Percentiles rank a stretch among this genome's conserved stretches.
These are phyloP conservation scores for Hypoxylon lienhwacheense DNA, from an alignment of 495 filamentous ascomycete species.

Conservation along the genomic window DNA sequence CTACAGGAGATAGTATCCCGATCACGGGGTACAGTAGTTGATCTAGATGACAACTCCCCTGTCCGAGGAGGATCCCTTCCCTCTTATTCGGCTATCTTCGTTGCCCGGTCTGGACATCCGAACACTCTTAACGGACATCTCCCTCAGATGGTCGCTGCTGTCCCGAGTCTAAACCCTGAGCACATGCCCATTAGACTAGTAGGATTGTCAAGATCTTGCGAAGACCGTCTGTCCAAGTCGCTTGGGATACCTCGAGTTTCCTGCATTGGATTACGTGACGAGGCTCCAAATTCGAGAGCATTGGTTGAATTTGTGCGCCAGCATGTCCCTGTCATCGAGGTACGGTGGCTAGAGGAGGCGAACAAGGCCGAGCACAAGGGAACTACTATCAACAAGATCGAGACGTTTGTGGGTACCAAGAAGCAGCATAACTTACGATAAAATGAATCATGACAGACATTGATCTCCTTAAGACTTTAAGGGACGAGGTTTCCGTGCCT, in stretches of 20 bases:
- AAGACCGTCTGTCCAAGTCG: slow-evolving; percentile 52
- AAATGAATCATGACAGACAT: not conserved
- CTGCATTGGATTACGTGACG: slow-evolving; percentile 56
- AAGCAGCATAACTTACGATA: slow-evolving; percentile 26
- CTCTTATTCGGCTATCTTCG: slow-evolving; percentile 55
- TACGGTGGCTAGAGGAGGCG: slow-evolving; percentile 31
- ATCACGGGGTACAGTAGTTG: not conserved
- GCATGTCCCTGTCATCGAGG: slow-evolving; percentile 46
- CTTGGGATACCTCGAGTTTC: slow-evolving; percentile 61
- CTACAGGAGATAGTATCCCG: slow-evolving; percentile 50
- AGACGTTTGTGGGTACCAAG: slow-evolving; percentile 45
- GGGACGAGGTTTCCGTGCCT: not conserved
- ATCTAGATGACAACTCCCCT: not conserved
- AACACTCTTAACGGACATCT: slow-evolving; percentile 59
- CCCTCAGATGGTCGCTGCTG: slow-evolving; percentile 57
- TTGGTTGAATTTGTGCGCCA: slow-evolving; percentile 55
- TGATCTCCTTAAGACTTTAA: not conserved
- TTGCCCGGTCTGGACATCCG: slow-evolving; percentile 53
- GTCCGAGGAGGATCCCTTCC: slow-evolving; percentile 11
- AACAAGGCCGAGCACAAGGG: slow-evolving; percentile 21
- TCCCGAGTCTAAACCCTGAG: slow-evolving; percentile 46
- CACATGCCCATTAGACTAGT: slow-evolving; percentile 54
- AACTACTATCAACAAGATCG: slow-evolving; percentile 40
- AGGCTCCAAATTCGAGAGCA: slow-evolving; percentile 50
- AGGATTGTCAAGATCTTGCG: slow-evolving; percentile 55